A percentile compares a stretch with the other conserved stretches of the same genome.
phyloP scores from a whole-genome alignment of 495 filamentous ascomycete genomes.

The Aspergillus leporis region DNA sequence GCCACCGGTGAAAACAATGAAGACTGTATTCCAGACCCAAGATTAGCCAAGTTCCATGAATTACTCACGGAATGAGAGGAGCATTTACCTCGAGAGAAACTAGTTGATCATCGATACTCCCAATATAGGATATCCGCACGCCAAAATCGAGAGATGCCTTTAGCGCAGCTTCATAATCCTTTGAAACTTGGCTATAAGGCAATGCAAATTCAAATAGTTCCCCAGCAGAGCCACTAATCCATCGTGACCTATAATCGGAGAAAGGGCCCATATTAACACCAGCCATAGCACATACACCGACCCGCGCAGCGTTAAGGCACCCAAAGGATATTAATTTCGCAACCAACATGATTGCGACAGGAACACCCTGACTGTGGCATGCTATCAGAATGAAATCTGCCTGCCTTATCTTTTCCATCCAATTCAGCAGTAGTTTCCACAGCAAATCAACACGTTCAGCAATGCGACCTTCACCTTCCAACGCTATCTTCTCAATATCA shows the following conservation, averaged over 20 bases:
- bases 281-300: conserved; percentile 91
- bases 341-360: conserved; percentile 89
- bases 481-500: conserved; percentile 83
- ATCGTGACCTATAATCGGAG: conserved; percentile 77
- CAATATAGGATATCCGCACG: conserved; percentile 79
- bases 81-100: conserved; percentile 77
- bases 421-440: conserved; percentile 93
- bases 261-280: conserved; percentile 94
- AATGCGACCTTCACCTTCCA: conserved; percentile 98
- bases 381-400: conserved; percentile 89
- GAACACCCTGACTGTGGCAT: conserved; percentile 94
- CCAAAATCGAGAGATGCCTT: conserved; percentile 72
- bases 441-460: conserved; percentile 83
- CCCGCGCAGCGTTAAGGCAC: conserved; percentile 66
- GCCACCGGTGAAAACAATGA: conserved; percentile 78
- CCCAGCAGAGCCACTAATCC: conserved; percentile 81
- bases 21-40: conserved; percentile 53
- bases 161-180: conserved; percentile 75
- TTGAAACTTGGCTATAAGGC: conserved; percentile 75
- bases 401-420: conserved; percentile 84
- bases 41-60: conserved; percentile 17
- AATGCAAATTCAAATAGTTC: conserved; percentile 92
- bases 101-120: conserved; percentile 95
- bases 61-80: not conserved
- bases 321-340: conserved; percentile 82